A percentile compares a stretch with the other conserved stretches of the same genome.
Conservation (phyloP, 2,329 filamentous ascomycete genomes). For the Ceratocystis colombiana region DNA sequence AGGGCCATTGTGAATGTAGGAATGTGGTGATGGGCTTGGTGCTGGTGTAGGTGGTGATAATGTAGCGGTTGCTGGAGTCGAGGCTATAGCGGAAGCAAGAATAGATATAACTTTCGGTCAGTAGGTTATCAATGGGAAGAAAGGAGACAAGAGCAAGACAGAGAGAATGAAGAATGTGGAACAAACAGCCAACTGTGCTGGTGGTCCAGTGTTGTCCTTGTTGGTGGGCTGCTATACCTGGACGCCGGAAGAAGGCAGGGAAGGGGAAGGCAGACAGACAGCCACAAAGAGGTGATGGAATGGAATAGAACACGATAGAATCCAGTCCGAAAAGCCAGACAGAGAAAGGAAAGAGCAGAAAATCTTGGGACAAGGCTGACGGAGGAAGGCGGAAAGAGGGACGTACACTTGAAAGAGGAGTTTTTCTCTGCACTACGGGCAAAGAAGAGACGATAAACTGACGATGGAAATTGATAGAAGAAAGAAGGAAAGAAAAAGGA, state of each 20-base stretch:
- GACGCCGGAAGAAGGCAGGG: not conserved
- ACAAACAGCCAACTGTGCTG: not conserved
- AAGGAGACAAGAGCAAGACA: not conserved
- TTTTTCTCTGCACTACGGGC: too few species aligned
- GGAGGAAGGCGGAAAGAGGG: not conserved
- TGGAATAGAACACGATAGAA: slow-evolving; percentile 15
- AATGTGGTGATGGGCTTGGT: not conserved
- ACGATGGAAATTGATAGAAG: slow-evolving; percentile 2
- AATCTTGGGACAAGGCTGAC: not conserved
- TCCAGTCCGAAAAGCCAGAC: not conserved
- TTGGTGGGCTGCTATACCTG: not conserved
- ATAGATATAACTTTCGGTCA: not conserved
- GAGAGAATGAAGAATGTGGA: not conserved
- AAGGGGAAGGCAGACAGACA: not conserved
- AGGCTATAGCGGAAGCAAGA: not conserved
- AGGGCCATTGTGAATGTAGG: slow-evolving; percentile 56
- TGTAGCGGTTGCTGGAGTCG: not conserved
- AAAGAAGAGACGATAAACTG: too few species aligned
- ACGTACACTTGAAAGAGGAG: not conserved
- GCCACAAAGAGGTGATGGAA: not conserved
- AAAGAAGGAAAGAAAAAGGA: slow-evolving; percentile 14
- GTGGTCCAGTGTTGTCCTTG: not conserved
- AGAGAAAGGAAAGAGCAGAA: not conserved
- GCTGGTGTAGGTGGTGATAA: not conserved
- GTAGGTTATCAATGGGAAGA: not conserved